Evolutionary conservation across 495 filamentous ascomycete genomes (phyloP).

Genomic region (Elasticomyces elasticus): DNA sequence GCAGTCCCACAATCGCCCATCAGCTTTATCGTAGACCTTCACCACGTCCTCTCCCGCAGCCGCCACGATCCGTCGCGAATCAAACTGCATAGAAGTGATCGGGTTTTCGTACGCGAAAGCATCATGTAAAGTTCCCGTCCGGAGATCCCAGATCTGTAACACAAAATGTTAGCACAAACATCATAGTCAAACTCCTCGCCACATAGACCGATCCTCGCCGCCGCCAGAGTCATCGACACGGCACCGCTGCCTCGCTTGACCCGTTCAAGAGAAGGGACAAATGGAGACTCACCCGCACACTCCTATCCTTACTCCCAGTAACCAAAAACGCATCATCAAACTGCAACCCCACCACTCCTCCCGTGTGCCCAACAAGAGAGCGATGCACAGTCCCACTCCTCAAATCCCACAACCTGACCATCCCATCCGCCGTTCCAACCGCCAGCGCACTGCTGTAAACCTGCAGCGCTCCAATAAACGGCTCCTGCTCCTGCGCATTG

Average conservation of each 20-base stretch:
- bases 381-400: conserved; percentile 91
- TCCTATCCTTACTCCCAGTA: conserved; percentile 86
- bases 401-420: conserved; percentile 96
- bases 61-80: conserved; percentile 78
- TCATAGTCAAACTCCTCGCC: too few species aligned
- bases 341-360: conserved; percentile 87
- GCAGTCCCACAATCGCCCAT: conserved; percentile 94
- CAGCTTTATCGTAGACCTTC: conserved; percentile 96
- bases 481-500: conserved; percentile 51
- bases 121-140: conserved; percentile 90
- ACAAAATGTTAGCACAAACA: neutral
- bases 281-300: conserved; percentile 74
- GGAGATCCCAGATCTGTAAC: conserved; percentile 91
- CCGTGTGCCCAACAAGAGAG: conserved; percentile 92
- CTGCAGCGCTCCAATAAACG: conserved; percentile 92
- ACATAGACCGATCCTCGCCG: too few species aligned
- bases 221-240: neutral
- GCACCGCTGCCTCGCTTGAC: too few species aligned
- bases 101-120: conserved; percentile 92
- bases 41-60: conserved; percentile 86
- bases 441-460: conserved; percentile 95
- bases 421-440: conserved; percentile 96
- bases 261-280: too few species aligned
- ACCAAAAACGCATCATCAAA: conserved; percentile 95
- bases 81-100: conserved; percentile 97